Base-by-base conservation (phyloP, 306 rosid genomes). In the Dalbergia oliveri region DNA sequence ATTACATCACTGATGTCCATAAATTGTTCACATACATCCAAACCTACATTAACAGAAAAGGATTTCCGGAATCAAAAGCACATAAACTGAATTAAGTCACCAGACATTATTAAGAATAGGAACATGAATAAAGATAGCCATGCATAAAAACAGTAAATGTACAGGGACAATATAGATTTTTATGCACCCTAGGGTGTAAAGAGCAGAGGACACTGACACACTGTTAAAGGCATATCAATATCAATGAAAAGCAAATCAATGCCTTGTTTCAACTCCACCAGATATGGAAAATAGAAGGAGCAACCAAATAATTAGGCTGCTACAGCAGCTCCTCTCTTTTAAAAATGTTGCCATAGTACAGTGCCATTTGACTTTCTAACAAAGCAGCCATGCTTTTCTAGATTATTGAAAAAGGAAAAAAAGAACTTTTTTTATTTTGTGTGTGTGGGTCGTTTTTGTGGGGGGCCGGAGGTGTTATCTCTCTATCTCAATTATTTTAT, bases 1-100 rank as follows among this genome's bases (percentile, higher is more conserved):
- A 95, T 95, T 87, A 95, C 95, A 84, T 93, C 99, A 87, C 87
- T 91, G 64, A 95, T 94, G 86, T 95, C 99, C 96, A 95, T 93
- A 87, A 95, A 95, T 84, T 88, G 95, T 87, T 94, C 99, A 34
- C 94, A 94, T 45, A 90, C 88, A 86, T 93, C 99, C 88, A 91
- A 85, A 84, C 99, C 99, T 95, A 84, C 69, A 82, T 57, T 77
- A 81, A 49, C 33, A 66, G 66, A 87, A 26, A 26, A 81, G 76
- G 34, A 85, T 47, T 59, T 75, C 23, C 45, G 51, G 79, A 62
- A 69, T 53, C 66, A 85, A 41, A 73, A 33, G 69, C 60, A 77
- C 19, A 33, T 45, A 86, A 49, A 73, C 51, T 61, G 56, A 82
- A 68, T 51, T 69, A 18, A 47, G 31, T 71, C 3, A 33, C 53